Base-by-base conservation (phyloP, 2,329 filamentous ascomycete genomes). In the Mycosphaerella arachidis region DNA sequence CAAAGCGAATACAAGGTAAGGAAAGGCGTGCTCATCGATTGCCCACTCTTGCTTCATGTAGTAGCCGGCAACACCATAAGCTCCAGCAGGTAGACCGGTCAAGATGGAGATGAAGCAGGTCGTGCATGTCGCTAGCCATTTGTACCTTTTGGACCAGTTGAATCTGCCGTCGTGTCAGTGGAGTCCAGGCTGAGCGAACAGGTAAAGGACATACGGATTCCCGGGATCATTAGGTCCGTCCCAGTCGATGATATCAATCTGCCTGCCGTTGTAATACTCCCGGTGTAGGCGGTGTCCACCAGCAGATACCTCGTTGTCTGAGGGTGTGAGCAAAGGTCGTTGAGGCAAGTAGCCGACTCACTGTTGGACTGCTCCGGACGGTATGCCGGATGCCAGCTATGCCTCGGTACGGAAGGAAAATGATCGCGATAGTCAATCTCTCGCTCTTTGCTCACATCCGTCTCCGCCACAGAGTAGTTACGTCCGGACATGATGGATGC, bases 41-140 rank as follows among this genome's bases (percentile, higher is more conserved):
- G 63, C 56, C 57, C 58, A 68, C 24, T 62, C 62, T 7, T 52
- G n/a, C 16, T 56, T 48, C 67, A 73, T 73, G 12, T 64, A 62
- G 6, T 63, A 31, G 46, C 65, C 65, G 30, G 69, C 68, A n/a
- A 66, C 63, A 10, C 65, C 63, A 24, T 70, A 69, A 8, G 71
- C 70, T 52, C 68, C 68, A 4, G 72, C 69, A 13, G 68, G 68
- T 0, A 70, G 56, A 37, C 67, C 66, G 9, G 67, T 69, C 30
- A 71, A 46, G 50, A 73, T 70, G 29, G 68, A 68, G 46, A 68
- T 67, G 56, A 69, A 67, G 33, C 68, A 69, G n/a, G 68, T 67
- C 6, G 69, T 69, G 6, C 67, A n/a, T 1, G 71, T 73, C 20
- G 68, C 53, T 8, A 67, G 29, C 67, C 69, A 71, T 65, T 73